phyloP scores from a whole-genome alignment of 2,329 filamentous ascomycete species.

The Lasiodiplodia gonubiensis region DNA sequence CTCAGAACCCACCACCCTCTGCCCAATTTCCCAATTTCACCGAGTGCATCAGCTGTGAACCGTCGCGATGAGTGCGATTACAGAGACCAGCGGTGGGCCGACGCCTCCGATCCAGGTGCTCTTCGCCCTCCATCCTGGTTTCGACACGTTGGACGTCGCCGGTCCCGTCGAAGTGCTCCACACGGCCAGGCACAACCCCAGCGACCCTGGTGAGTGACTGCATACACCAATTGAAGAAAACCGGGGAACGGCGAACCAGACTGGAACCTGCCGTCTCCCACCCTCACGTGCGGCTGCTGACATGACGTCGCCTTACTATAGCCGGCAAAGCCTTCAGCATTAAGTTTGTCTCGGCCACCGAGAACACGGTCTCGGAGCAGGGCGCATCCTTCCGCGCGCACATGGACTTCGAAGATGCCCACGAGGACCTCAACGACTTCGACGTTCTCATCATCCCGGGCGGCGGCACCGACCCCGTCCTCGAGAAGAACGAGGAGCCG shows the following conservation, averaged over 20 bases:
- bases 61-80: slow-evolving; percentile 55
- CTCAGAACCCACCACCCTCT: not conserved
- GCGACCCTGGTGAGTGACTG: slow-evolving; percentile 53
- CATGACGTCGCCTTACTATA: slow-evolving; percentile 33
- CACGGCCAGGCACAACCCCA: slow-evolving; percentile 59
- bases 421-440: slow-evolving; percentile 74
- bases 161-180: slow-evolving; percentile 65
- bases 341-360: slow-evolving; percentile 55
- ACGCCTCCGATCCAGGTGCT: slow-evolving; percentile 63
- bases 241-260: slow-evolving; percentile 9
- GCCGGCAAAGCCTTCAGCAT: slow-evolving; percentile 61
- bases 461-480: slow-evolving; percentile 63
- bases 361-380: slow-evolving; percentile 60
- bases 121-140: slow-evolving; percentile 61
- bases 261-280: not conserved
- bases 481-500: slow-evolving; percentile 63
- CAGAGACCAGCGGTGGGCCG: slow-evolving; percentile 44
- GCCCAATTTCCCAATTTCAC: not conserved
- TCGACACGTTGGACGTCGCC: slow-evolving; percentile 63
- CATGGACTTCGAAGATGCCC: slow-evolving; percentile 78
- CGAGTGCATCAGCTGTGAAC: slow-evolving; percentile 7
- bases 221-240: not conserved
- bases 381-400: slow-evolving; percentile 75
- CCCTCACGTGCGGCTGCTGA: not conserved
- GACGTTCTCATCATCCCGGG: slow-evolving; percentile 81